A percentile compares a stretch with the other conserved stretches of the same genome.
These are phyloP conservation scores for Pestalotiopsis sp. DNA, from an alignment of 2,329 filamentous ascomycete species.

Conservation along the genomic window DNA sequence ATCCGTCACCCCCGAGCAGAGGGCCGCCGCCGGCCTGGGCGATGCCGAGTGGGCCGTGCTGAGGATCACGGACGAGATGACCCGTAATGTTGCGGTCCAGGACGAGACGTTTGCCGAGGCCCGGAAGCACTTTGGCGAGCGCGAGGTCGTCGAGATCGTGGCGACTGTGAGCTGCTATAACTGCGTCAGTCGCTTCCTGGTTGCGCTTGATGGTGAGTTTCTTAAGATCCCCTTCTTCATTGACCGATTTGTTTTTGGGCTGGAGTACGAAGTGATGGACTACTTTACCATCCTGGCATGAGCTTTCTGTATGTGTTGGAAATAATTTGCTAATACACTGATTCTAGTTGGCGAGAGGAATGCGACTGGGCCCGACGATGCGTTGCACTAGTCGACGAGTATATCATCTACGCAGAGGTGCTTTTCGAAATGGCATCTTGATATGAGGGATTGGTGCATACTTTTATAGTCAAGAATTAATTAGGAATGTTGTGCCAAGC, in stretches of 20 bases:
- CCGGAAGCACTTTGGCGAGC: conserved; percentile 64
- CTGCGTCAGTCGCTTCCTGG: conserved; percentile 81
- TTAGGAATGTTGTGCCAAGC: not conserved
- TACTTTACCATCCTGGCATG: not conserved
- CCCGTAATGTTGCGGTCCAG: conserved; percentile 68
- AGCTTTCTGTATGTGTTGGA: not conserved
- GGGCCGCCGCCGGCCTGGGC: conserved; percentile 41
- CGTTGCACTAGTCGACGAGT: conserved; percentile 30
- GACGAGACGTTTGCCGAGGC: conserved; percentile 70
- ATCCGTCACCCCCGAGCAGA: conserved; percentile 29
- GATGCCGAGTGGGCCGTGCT: conserved; percentile 70
- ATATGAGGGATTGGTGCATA: not conserved
- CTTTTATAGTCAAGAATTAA: not conserved
- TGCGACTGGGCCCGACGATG: conserved; percentile 47
- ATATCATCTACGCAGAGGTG: too few species aligned
- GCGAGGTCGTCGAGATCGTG: conserved; percentile 80
- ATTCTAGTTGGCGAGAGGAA: conserved; percentile 60
- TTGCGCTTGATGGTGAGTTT: conserved; percentile 73
- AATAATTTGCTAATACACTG: conserved; percentile 24
- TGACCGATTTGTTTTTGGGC: not conserved
- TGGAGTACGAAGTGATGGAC: not conserved
- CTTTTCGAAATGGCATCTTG: not conserved
- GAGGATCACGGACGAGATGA: conserved; percentile 83
- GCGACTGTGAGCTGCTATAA: conserved; percentile 78
- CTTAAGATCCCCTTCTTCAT: not conserved